These are phyloP conservation scores for Babjeviella inositovora DNA, from an alignment of 805 yeast species.

Conservation along the genomic window DNA sequence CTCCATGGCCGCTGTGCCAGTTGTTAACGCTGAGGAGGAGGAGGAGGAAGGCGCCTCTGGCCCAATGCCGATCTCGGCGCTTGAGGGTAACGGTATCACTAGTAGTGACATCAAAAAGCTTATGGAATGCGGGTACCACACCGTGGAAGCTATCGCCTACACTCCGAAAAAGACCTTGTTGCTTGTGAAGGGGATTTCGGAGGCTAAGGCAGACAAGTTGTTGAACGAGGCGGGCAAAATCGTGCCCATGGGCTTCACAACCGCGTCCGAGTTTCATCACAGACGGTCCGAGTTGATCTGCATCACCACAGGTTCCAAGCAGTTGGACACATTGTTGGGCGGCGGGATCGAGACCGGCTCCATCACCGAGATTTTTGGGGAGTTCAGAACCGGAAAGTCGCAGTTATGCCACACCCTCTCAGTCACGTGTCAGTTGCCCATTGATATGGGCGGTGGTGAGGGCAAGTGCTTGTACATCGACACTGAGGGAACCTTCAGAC, in stretches of 20 bases:
- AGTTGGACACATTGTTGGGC: slow-evolving; percentile 80
- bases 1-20: too few species aligned
- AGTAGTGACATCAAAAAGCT: slow-evolving; percentile 65
- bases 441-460: slow-evolving; percentile 97
- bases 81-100: slow-evolving; percentile 77
- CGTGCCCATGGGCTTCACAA: slow-evolving; percentile 94
- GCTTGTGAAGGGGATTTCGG: slow-evolving; percentile 82
- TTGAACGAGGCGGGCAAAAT: slow-evolving; percentile 69
- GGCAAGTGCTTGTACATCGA: slow-evolving; percentile 94
- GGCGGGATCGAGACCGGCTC: slow-evolving; percentile 98
- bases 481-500: slow-evolving; percentile 95
- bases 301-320: slow-evolving; percentile 90
- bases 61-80: slow-evolving; percentile 34
- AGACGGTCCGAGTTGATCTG: slow-evolving; percentile 84
- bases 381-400: slow-evolving; percentile 94
- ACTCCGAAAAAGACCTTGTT: slow-evolving; percentile 73
- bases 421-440: slow-evolving; percentile 90
- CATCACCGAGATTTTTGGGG: slow-evolving; percentile 92
- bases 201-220: slow-evolving; percentile 83
- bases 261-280: slow-evolving; percentile 88
- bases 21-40: slow-evolving; percentile 12
- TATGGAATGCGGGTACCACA: slow-evolving; percentile 69
- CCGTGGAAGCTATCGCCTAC: slow-evolving; percentile 87
- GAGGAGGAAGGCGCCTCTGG: slow-evolving; percentile 42
- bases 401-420: slow-evolving; percentile 95